Evolutionary conservation across 345 rosid species (phyloP).

Genomic region (Citrus australasica): DNA sequence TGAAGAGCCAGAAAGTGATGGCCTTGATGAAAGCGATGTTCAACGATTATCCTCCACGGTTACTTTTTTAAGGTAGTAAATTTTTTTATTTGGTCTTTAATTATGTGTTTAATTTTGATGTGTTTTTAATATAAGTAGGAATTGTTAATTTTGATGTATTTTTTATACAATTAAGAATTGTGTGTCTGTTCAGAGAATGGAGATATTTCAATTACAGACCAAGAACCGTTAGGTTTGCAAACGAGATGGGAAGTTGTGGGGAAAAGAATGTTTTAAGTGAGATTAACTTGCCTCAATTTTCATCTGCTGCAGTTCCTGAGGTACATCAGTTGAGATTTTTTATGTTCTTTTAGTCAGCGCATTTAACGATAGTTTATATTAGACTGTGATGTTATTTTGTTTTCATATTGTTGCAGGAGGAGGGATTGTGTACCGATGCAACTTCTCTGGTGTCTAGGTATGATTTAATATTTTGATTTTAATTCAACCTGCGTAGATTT

Average conservation of each 20-base stretch:
- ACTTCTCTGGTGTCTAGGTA: constrained; percentile 43
- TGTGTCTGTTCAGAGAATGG: constrained; percentile 50
- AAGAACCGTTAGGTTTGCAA: constrained; percentile 47
- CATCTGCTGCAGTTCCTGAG: constrained; percentile 71
- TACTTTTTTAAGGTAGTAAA: constrained; percentile 60
- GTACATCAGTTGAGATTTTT: constrained; percentile 26
- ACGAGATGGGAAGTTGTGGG: constrained; percentile 24
- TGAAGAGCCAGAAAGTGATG: constrained; percentile 39
- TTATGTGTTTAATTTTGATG: background rate
- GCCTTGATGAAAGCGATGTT: constrained; percentile 32
- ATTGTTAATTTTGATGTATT: background rate
- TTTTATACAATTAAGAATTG: background rate
- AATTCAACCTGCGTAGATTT: background rate
- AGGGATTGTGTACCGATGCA: constrained; percentile 11
- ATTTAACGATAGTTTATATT: background rate
- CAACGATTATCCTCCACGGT: constrained; percentile 49
- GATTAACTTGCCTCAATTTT: constrained; percentile 69
- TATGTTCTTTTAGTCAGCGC: background rate
- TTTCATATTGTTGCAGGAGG: constrained; percentile 26
- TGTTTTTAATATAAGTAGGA: background rate
- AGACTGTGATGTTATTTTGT: background rate
- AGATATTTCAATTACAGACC: constrained; percentile 52
- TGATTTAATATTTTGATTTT: background rate
- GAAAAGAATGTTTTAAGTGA: constrained; percentile 18
- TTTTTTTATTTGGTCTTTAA: background rate